Evolutionary conservation across 75 land plant species (phyloP), one percentile per base, ranked within the genome.

Genomic region (Pinus albicaulis): DNA sequence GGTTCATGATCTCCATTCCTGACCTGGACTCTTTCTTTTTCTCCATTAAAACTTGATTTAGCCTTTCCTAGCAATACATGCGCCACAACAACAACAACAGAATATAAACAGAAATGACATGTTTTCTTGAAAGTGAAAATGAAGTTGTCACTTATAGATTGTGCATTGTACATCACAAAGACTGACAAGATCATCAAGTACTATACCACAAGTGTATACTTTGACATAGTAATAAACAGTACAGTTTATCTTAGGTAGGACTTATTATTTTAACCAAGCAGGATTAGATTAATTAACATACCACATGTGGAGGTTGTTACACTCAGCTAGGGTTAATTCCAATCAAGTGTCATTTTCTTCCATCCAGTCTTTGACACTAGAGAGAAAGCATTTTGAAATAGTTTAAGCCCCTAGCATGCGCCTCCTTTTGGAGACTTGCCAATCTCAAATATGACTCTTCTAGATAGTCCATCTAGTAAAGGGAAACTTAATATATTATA

Each of bases 1-100:
- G 68, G 75, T 92, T 97, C 98, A 94, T 89, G 48, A 97, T 95
- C 71, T 97, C 99, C 88, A 97, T 95, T 55, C 98, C 98, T 57
- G 98, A 89, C 73, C 88, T 91, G 12, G 98, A 87, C 79, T 97
- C 99, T 77, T 97, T 97, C 88, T 97, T 97, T 79, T 95, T 97
- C 83, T 97, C 99, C 88, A 86, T 87, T 74, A 97, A 22, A 1
- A 97, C 98, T 89, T 97, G 99, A 75, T 97, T 97, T 55, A 97
- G 62, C 64, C 84, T 91, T 72, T 97, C 99, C 99, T 97, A 82
- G 25, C 60, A 75, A 71, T 16, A 44, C 60, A 74, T 12, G 23
- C n/a, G 17, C 17, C n/a, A 38, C 11, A n/a, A 36, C 15, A 23
- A 36, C 15, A 23, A 68, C 48, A 15, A 76, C 76, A 68, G 52